Conservation (phyloP, 495 filamentous ascomycete genomes). For the Hypoxylon cercidicola region DNA sequence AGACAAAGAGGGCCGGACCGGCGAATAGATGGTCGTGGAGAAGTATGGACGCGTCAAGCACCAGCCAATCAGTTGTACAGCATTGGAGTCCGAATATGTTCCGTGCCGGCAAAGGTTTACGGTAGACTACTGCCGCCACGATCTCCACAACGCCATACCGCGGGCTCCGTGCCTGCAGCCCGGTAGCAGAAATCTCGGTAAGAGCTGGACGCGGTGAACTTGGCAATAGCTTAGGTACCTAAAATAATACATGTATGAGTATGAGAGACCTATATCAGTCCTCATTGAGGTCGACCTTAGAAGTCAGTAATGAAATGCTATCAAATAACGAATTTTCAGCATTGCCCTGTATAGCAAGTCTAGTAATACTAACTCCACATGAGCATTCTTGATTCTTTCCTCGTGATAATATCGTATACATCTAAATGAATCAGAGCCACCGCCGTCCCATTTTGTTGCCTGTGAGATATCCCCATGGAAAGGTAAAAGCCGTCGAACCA, state of each 20-base stretch:
- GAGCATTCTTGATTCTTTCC: constrained; percentile 37
- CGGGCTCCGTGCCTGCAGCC: background rate
- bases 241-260: background rate
- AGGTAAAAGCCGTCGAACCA: constrained; percentile 16
- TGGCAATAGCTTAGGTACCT: background rate
- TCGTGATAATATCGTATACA: constrained; percentile 34
- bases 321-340: background rate
- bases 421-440: constrained; percentile 29
- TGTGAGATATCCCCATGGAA: constrained; percentile 30
- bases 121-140: background rate
- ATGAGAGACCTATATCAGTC: background rate
- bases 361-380: constrained; percentile 17
- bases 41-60: background rate
- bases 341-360: constrained; percentile 1
- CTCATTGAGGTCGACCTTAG: background rate
- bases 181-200: background rate
- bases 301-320: too few relatives aligned
- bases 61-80: background rate
- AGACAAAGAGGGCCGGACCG: background rate
- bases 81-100: background rate
- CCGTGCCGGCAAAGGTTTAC: background rate
- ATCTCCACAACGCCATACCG: background rate
- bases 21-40: background rate
- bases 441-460: constrained; percentile 38
- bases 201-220: background rate